phyloP scores from a whole-genome alignment of 495 filamentous ascomycete species.

The Cercophora samala region DNA sequence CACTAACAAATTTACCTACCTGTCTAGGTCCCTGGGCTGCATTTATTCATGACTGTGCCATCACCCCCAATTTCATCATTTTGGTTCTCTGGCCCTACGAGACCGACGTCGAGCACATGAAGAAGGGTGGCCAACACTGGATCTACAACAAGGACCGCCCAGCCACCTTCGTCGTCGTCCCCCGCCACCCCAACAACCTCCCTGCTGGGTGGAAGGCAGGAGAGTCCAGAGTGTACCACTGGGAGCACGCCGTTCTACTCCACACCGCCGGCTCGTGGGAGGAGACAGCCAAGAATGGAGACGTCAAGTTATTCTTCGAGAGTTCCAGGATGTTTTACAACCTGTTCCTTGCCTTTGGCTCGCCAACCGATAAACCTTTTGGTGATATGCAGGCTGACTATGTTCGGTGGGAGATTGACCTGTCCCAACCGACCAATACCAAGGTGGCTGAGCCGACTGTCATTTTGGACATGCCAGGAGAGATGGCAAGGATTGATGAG shows the following conservation, averaged over 20 bases:
- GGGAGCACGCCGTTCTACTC: conserved; percentile 5
- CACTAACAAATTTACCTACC: no score
- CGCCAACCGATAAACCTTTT: conserved; percentile 4
- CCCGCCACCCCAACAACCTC: background rate
- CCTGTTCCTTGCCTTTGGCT: background rate
- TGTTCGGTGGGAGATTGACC: conserved; percentile 6
- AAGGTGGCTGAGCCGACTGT: conserved; percentile 4
- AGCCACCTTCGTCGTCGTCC: conserved; percentile 13
- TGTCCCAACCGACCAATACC: background rate
- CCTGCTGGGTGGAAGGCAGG: background rate
- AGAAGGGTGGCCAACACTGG: conserved; percentile 14
- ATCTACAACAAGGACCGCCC: conserved; percentile 6
- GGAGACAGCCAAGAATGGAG: background rate
- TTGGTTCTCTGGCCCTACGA: conserved; percentile 13
- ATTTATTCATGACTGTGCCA: conserved; percentile 16
- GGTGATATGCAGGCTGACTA: conserved; percentile 3
- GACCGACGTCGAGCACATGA: conserved; percentile 4
- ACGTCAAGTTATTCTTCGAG: background rate
- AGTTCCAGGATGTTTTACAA: background rate
- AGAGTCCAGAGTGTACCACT: conserved; percentile 11
- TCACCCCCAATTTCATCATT: conserved; percentile 12
- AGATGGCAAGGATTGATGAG: conserved; percentile 12
- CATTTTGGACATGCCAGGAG: conserved; percentile 12
- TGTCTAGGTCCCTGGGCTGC: conserved; percentile 9
- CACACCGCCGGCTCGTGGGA: conserved; percentile 15